Conservation (phyloP, 208 protist species). For the Trypanosomatidae sp. region DNA sequence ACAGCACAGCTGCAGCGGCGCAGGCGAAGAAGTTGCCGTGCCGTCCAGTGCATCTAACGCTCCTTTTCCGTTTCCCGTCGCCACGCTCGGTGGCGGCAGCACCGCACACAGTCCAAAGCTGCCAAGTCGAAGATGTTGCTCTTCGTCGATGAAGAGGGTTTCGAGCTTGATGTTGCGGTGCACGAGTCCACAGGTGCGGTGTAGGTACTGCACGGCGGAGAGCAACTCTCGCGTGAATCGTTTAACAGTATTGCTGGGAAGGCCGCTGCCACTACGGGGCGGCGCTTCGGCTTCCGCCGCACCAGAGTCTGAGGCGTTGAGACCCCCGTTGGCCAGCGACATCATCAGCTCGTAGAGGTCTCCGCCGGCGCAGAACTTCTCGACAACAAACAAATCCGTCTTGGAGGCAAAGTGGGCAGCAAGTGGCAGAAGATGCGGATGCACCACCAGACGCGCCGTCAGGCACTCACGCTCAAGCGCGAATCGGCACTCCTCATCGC, state of each 20-base stretch:
- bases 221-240: conserved; percentile 55
- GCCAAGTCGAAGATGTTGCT: conserved; percentile 48
- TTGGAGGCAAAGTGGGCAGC: conserved; percentile 42
- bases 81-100: conserved; percentile 14
- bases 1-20: conserved; percentile 62
- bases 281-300: neutral
- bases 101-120: conserved; percentile 62
- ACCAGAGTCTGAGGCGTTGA: neutral
- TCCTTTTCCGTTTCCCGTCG: neutral
- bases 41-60: neutral
- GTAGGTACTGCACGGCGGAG: conserved; percentile 49
- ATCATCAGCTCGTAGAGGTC: conserved; percentile 62
- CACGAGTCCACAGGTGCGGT: conserved; percentile 47
- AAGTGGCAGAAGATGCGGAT: conserved; percentile 46
- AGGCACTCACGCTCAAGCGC: conserved; percentile 66
- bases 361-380: conserved; percentile 57
- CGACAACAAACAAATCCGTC: conserved; percentile 61
- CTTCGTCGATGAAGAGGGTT: conserved; percentile 55
- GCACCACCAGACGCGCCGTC: conserved; percentile 27
- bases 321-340: conserved; percentile 6
- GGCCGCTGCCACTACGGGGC: neutral
- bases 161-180: conserved; percentile 87
- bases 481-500: conserved; percentile 42
- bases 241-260: conserved; percentile 32
- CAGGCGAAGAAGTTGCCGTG: conserved; percentile 6